phyloP scores from a whole-genome alignment of 176 grass and related monocot genomes.

The Ampelocalamus luodianensis region DNA sequence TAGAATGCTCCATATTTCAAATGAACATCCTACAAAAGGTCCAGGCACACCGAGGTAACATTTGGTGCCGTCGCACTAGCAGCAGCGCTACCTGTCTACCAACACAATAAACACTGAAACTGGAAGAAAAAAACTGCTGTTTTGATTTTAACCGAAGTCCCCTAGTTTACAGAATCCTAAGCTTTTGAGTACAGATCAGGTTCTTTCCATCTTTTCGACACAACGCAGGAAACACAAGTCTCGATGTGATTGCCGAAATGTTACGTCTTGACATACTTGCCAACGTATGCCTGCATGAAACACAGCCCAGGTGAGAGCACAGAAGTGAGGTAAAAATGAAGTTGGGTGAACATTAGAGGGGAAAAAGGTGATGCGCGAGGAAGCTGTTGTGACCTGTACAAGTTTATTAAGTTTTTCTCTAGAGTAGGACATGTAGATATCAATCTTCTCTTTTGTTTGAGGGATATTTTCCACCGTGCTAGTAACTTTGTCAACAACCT shows the following conservation, averaged over 20 bases:
- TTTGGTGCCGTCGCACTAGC: constrained; percentile 1
- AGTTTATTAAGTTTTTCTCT: constrained; percentile 84
- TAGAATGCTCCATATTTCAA: constrained; percentile 7
- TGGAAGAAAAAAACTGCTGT: not conserved
- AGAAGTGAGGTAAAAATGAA: not conserved
- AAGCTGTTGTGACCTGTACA: constrained; percentile 70
- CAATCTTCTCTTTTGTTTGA: constrained; percentile 94
- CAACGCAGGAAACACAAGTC: not conserved
- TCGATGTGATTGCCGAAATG: not conserved
- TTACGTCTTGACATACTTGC: constrained; percentile 72
- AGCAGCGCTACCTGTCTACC: constrained; percentile 2
- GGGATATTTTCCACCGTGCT: constrained; percentile 75
- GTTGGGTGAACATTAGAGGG: not conserved
- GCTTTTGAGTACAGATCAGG: not conserved
- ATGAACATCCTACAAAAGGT: constrained; percentile 47
- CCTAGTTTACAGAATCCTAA: constrained; percentile 33
- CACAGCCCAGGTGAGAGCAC: not conserved
- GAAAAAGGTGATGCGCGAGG: not conserved
- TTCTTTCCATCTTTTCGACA: constrained; percentile 12
- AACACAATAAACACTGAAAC: constrained; percentile 26
- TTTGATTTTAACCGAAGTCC: not conserved
- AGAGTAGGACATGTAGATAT: constrained; percentile 79
- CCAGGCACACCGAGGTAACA: constrained; percentile 9
- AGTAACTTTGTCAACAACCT: constrained; percentile 93
- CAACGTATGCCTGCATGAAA: constrained; percentile 75